A percentile compares a stretch with the other conserved stretches of the same genome.
phyloP scores from a whole-genome alignment of 1,284 basidiomycete species.

The Phaffia rhodozyma region DNA sequence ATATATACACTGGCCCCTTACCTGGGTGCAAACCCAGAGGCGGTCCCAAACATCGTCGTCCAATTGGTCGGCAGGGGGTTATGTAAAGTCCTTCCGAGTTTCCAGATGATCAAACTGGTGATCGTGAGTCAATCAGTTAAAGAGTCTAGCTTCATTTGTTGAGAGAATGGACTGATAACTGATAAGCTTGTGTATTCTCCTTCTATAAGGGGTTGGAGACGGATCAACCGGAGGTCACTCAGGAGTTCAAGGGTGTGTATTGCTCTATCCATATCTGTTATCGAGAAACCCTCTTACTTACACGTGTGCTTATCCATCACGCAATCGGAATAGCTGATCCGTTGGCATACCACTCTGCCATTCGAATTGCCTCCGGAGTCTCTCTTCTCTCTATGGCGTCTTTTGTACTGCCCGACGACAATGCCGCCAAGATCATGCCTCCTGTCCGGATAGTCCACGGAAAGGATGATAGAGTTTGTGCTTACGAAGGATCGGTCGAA shows the following conservation, averaged over 20 bases:
- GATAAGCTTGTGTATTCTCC: not conserved
- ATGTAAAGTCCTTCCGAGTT: too few relatives aligned
- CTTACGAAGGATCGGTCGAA: not conserved
- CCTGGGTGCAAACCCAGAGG: not conserved
- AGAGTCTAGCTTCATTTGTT: not conserved
- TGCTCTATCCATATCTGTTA: not conserved
- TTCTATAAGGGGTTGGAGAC: not conserved
- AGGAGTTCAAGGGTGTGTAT: constrained; percentile 8
- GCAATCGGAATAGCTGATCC: constrained; percentile 19
- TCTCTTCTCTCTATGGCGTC: constrained; percentile 21
- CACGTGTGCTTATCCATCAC: not conserved
- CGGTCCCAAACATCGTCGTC: not conserved
- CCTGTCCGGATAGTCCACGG: constrained; percentile 14
- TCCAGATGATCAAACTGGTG: not conserved
- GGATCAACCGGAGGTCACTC: constrained; percentile 12
- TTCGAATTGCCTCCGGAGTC: constrained; percentile 27
- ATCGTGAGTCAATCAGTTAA: not conserved
- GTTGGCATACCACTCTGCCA: constrained; percentile 25
- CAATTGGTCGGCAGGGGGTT: not conserved
- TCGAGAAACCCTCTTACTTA: not conserved
- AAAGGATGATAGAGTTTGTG: constrained; percentile 9
- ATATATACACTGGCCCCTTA: constrained; percentile 3
- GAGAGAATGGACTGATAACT: not conserved
- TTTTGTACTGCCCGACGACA: not conserved
- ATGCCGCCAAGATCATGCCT: not conserved